Percentiles rank a stretch among this genome's conserved stretches.
Evolutionary conservation across 768 basidiomycete species (phyloP).

Genomic region (Pisolithus orientalis): DNA sequence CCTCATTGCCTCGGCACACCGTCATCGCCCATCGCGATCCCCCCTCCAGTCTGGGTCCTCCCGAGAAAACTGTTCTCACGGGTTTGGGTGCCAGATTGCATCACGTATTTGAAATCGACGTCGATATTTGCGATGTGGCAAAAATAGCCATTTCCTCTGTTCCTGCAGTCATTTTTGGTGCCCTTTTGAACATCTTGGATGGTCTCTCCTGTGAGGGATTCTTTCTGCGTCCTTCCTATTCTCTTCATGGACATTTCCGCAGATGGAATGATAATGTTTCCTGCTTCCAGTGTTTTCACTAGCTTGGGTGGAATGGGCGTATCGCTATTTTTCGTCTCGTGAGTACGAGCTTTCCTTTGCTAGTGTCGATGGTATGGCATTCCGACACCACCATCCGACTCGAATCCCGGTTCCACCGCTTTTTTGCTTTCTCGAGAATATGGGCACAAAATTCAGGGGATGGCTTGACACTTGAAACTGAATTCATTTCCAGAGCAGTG

Average conservation of each 20-base stretch:
- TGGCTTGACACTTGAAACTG: no score
- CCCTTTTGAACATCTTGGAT: conserved; percentile 43
- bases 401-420: no score
- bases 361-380: no score
- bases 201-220: conserved; percentile 76
- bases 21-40: no score
- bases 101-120: conserved; percentile 60
- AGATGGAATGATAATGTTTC: conserved; percentile 97
- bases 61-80: no score
- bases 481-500: conserved; percentile 42
- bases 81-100: background rate
- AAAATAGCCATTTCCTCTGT: no score
- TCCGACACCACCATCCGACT: no score
- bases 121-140: conserved; percentile 52
- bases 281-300: conserved; percentile 71
- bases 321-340: conserved; percentile 92
- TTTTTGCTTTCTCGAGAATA: no score
- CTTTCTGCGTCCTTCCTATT: background rate
- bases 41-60: no score
- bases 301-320: conserved; percentile 85
- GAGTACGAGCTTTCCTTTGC: conserved; percentile 18
- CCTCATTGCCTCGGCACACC: no score
- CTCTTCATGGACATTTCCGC: background rate
- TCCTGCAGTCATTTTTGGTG: no score
- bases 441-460: no score